These are phyloP conservation scores for Magnaporthales sp. DNA, from an alignment of 2,329 filamentous ascomycete species.

Conservation along the genomic window DNA sequence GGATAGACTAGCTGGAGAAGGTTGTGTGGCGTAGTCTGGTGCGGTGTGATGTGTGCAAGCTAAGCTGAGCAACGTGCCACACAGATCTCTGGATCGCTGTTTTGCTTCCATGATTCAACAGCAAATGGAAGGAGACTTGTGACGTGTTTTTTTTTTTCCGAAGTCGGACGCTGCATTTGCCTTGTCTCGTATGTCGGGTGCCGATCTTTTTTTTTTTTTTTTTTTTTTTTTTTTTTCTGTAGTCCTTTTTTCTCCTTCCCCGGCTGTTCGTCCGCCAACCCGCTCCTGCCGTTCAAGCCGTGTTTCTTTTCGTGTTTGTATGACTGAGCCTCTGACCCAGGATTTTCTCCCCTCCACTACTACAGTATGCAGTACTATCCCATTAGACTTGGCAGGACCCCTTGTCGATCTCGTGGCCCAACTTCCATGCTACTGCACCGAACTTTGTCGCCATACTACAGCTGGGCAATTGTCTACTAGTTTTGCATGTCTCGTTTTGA, in stretches of 20 bases:
- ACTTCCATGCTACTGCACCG: background rate
- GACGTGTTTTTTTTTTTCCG: background rate
- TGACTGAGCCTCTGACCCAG: background rate
- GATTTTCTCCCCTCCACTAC: background rate
- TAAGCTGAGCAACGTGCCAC: background rate
- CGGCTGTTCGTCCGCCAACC: background rate
- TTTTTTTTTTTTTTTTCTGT: background rate
- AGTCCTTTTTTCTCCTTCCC: background rate
- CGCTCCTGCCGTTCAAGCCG: background rate
- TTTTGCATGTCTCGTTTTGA: background rate
- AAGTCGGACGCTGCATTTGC: too few relatives aligned
- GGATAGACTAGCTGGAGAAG: background rate
- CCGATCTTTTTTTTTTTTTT: background rate
- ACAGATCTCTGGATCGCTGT: background rate
- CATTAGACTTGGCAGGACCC: background rate
- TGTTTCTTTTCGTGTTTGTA: background rate
- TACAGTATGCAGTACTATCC: too few relatives aligned
- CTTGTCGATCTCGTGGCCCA: background rate
- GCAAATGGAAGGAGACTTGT: background rate
- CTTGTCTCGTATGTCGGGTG: background rate
- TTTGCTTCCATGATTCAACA: background rate
- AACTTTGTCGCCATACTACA: background rate
- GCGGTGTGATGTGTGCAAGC: background rate
- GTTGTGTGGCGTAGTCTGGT: background rate
- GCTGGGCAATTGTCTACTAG: background rate